phyloP scores from a whole-genome alignment of 1,139 yeast species.

The Pichia sp. region DNA sequence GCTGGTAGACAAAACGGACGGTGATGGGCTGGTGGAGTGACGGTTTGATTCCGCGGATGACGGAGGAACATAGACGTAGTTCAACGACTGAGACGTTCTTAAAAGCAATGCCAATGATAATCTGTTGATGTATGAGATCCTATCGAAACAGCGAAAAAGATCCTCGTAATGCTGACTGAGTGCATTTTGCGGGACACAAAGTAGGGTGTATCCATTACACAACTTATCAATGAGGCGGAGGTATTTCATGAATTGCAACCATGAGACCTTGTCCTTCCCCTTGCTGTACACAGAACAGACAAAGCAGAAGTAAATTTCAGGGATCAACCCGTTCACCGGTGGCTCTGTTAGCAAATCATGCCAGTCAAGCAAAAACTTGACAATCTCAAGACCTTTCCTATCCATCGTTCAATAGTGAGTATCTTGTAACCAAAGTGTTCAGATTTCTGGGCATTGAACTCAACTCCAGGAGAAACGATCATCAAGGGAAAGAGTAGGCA shows the following conservation, averaged over 20 bases:
- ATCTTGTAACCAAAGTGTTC: no score
- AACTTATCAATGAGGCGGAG: constrained; percentile 24
- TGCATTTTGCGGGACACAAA: constrained; percentile 26
- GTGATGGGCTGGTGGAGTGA: background rate
- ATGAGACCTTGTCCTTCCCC: constrained; percentile 32
- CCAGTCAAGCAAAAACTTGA: constrained; percentile 31
- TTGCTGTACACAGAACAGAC: constrained; percentile 29
- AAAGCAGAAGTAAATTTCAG: constrained; percentile 31
- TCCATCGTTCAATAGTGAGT: constrained; percentile 20
- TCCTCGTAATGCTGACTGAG: constrained; percentile 24
- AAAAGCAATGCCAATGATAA: constrained; percentile 24
- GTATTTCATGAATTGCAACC: constrained; percentile 31
- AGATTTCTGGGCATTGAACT: no score
- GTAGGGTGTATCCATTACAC: constrained; percentile 22
- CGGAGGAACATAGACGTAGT: background rate
- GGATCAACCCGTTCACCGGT: constrained; percentile 31
- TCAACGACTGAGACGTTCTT: constrained; percentile 16
- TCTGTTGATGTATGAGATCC: constrained; percentile 26
- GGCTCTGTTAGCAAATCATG: constrained; percentile 25
- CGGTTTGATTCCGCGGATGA: background rate
- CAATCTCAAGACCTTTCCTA: constrained; percentile 29
- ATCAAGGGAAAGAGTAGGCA: no score
- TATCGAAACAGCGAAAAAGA: constrained; percentile 28
- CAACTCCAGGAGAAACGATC: no score
- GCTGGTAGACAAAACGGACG: background rate